These are phyloP conservation scores for Circinella minor DNA, from an alignment of 371 early-diverging fungal species.

Conservation along the genomic window DNA sequence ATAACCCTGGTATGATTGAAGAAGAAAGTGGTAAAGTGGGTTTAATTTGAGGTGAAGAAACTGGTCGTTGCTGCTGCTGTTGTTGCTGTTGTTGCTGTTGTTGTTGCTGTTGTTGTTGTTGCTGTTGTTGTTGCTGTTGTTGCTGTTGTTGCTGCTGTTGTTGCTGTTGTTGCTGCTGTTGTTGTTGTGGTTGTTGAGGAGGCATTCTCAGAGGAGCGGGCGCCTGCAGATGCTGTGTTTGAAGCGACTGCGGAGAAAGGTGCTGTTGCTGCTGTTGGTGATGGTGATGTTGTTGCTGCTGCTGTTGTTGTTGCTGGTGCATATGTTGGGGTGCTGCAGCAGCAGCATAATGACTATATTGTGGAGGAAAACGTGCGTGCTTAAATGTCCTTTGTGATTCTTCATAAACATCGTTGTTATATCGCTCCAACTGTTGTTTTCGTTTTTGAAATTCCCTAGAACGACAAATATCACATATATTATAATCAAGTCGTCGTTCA, in stretches of 20 bases:
- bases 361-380: slow-evolving; percentile 9
- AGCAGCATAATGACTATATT: background rate
- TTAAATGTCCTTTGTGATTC: slow-evolving; percentile 6
- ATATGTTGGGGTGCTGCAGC: slow-evolving; percentile 1
- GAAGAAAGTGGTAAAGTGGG: slow-evolving; percentile 13
- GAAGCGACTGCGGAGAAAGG: slow-evolving; percentile 13
- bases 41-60: slow-evolving; percentile 9
- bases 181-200: background rate
- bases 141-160: background rate
- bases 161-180: background rate
- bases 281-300: slow-evolving; percentile 5
- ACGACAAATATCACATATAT: slow-evolving; percentile 15
- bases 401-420: slow-evolving; percentile 10
- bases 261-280: slow-evolving; percentile 15
- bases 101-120: slow-evolving; percentile 5
- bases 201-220: slow-evolving; percentile 10
- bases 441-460: slow-evolving; percentile 20
- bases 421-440: slow-evolving; percentile 11
- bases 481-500: slow-evolving; percentile 10
- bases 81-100: slow-evolving; percentile 16
- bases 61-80: slow-evolving; percentile 6
- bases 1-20: slow-evolving; percentile 10
- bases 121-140: slow-evolving; percentile 12
- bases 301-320: background rate
- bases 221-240: slow-evolving; percentile 16